Conservation (phyloP, 2,329 filamentous ascomycete species). For the Cytospora paraplurivora region DNA sequence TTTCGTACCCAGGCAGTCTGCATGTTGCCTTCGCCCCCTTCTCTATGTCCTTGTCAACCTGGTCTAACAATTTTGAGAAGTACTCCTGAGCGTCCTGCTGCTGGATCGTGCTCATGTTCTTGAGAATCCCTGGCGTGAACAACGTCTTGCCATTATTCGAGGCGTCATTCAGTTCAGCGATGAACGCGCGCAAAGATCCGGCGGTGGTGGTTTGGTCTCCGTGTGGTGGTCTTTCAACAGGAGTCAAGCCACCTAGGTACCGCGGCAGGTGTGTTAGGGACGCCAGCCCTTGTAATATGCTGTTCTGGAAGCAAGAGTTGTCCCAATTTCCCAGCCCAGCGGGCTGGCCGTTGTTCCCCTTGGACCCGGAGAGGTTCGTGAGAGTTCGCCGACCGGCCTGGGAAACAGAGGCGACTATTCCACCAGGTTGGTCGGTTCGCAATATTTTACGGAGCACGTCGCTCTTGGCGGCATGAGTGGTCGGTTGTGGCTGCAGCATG, state of each 20-base stretch:
- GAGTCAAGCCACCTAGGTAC: conserved; percentile 60
- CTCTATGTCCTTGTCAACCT: conserved; percentile 76
- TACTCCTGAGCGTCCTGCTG: conserved; percentile 99
- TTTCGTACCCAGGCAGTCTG: conserved; percentile 45
- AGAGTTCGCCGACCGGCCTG: conserved; percentile 60
- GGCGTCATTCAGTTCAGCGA: conserved; percentile 69
- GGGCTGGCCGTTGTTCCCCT: conserved; percentile 48
- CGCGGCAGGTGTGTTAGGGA: conserved; percentile 69
- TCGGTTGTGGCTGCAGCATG: conserved; percentile 42
- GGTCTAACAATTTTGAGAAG: conserved; percentile 84
- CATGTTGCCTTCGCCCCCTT: conserved; percentile 45
- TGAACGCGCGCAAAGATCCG: conserved; percentile 62
- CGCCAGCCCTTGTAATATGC: conserved; percentile 82
- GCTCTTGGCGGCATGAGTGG: conserved; percentile 61
- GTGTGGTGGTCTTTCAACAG: conserved; percentile 5
- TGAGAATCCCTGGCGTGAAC: conserved; percentile 80
- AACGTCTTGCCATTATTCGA: conserved; percentile 73
- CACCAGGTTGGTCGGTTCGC: conserved; percentile 55
- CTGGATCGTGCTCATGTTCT: conserved; percentile 92
- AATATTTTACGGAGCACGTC: conserved; percentile 65
- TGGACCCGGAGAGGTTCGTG: conserved; percentile 50
- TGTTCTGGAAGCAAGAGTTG: conserved; percentile 98
- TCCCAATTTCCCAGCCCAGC: conserved; percentile 85
- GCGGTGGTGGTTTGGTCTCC: conserved; percentile 39
- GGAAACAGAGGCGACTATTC: conserved; percentile 59